Evolutionary conservation across 148 eudicot genomes (phyloP).

Genomic region (Rhododendron mucronatum): DNA sequence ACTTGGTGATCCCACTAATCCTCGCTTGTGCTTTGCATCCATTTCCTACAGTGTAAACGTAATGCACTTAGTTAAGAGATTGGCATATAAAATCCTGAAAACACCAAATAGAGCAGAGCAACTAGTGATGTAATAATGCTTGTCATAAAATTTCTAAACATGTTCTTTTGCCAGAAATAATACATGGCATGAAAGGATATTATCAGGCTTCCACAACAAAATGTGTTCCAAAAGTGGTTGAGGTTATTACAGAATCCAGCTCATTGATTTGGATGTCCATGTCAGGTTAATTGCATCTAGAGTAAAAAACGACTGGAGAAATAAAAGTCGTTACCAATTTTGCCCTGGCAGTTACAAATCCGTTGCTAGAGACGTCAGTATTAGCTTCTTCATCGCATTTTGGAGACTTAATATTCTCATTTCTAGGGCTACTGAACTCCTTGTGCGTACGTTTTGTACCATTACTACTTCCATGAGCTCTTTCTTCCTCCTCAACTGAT

Average conservation of each 20-base stretch:
- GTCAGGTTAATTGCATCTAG: not conserved
- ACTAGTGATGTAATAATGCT: not conserved
- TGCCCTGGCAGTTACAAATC: constrained; percentile 87
- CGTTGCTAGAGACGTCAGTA: constrained; percentile 47
- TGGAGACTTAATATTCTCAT: constrained; percentile 58
- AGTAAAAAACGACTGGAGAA: not conserved
- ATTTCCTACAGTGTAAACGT: constrained; percentile 56
- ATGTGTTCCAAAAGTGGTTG: not conserved
- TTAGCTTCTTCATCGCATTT: constrained; percentile 52
- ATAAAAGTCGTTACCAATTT: constrained; percentile 58
- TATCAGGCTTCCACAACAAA: not conserved
- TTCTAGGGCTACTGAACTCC: constrained; percentile 58
- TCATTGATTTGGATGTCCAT: not conserved
- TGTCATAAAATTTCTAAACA: not conserved
- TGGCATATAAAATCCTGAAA: not conserved
- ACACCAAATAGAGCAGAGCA: not conserved
- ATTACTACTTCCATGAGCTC: constrained; percentile 30
- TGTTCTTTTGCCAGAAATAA: not conserved
- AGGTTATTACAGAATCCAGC: not conserved
- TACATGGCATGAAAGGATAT: not conserved
- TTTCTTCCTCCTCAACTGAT: constrained; percentile 53
- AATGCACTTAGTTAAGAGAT: constrained; percentile 4
- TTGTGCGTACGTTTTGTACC: constrained; percentile 55
- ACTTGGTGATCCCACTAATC: constrained; percentile 56
- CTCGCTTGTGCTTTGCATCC: constrained; percentile 79